A percentile compares a stretch with the other conserved stretches of the same genome.
Evolutionary conservation across 495 filamentous ascomycete genomes (phyloP).

Genomic region (Terfezia claveryi): DNA sequence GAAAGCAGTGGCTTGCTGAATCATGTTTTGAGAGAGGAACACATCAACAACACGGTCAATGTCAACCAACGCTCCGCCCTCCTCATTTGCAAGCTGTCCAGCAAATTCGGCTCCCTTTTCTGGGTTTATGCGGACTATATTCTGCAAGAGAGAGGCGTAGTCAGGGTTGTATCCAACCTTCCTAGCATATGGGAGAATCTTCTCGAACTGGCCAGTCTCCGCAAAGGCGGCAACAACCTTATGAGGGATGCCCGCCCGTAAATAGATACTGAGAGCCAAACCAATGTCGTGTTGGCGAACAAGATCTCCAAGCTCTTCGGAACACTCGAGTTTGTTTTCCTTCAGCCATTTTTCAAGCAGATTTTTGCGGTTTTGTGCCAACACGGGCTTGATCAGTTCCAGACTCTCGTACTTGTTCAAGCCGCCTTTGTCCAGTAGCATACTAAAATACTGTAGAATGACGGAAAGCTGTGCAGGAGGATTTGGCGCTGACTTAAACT

Average conservation of each 20-base stretch:
- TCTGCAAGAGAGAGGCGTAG: constrained; percentile 69
- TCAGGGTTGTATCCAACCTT: constrained; percentile 72
- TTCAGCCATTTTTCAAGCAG: constrained; percentile 92
- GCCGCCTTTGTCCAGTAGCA: constrained; percentile 82
- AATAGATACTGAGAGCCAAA: constrained; percentile 67
- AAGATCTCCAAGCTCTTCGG: constrained; percentile 87
- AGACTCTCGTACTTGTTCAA: constrained; percentile 85
- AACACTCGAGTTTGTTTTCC: constrained; percentile 85
- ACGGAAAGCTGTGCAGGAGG: constrained; percentile 60
- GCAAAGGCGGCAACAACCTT: constrained; percentile 90
- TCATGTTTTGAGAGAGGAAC: constrained; percentile 92
- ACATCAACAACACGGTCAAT: constrained; percentile 91
- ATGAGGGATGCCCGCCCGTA: constrained; percentile 63
- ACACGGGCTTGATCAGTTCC: constrained; percentile 76
- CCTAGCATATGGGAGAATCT: constrained; percentile 77
- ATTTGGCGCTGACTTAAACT: constrained; percentile 67
- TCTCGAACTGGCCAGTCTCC: constrained; percentile 87
- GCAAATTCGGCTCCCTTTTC: constrained; percentile 94
- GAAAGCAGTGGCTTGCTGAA: constrained; percentile 93
- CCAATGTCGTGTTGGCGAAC: constrained; percentile 71
- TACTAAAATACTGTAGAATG: constrained; percentile 93
- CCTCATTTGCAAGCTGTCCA: constrained; percentile 61
- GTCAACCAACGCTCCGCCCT: constrained; percentile 66
- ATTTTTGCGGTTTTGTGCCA: constrained; percentile 85
- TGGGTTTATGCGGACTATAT: constrained; percentile 78